phyloP scores from a whole-genome alignment of 768 basidiomycete genomes.

The Tulasnella sp. region DNA sequence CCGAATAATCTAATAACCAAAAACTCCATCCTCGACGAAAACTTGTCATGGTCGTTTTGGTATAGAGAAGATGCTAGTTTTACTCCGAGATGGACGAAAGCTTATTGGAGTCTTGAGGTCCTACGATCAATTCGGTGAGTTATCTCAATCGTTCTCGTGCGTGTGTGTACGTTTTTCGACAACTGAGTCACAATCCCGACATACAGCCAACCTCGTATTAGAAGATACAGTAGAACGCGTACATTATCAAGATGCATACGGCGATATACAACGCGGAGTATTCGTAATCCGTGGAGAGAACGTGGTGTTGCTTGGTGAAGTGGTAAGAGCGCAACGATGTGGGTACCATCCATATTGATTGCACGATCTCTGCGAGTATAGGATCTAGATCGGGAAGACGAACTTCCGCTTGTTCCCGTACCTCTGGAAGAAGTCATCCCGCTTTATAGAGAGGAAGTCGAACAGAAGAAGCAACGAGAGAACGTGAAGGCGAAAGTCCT shows the following conservation, averaged over 20 bases:
- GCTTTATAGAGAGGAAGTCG: constrained; percentile 60
- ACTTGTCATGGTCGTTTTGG: neutral
- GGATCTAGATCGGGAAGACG: constrained; percentile 91
- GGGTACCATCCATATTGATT: constrained; percentile 1
- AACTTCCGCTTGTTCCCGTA: constrained; percentile 62
- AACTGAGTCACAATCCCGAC: too few relatives aligned
- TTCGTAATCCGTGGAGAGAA: constrained; percentile 97
- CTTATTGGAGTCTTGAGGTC: constrained; percentile 90
- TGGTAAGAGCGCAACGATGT: constrained; percentile 43
- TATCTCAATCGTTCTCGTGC: neutral
- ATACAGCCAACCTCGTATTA: constrained; percentile 85
- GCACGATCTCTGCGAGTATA: constrained; percentile 24
- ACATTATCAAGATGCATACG: constrained; percentile 78
- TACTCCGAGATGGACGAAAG: constrained; percentile 91
- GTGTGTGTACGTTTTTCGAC: too few relatives aligned
- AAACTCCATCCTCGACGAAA: neutral
- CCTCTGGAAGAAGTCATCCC: constrained; percentile 57
- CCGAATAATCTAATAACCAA: too few relatives aligned
- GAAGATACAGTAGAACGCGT: constrained; percentile 93
- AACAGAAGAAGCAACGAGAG: constrained; percentile 65
- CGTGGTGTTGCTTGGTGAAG: constrained; percentile 91
- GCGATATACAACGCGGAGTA: constrained; percentile 77
- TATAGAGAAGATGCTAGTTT: constrained; percentile 95
- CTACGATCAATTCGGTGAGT: constrained; percentile 92
- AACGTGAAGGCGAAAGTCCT: constrained; percentile 71